Evolutionary conservation across 1,139 yeast genomes (phyloP).

Genomic region (Saccharomyces hybrid): DNA sequence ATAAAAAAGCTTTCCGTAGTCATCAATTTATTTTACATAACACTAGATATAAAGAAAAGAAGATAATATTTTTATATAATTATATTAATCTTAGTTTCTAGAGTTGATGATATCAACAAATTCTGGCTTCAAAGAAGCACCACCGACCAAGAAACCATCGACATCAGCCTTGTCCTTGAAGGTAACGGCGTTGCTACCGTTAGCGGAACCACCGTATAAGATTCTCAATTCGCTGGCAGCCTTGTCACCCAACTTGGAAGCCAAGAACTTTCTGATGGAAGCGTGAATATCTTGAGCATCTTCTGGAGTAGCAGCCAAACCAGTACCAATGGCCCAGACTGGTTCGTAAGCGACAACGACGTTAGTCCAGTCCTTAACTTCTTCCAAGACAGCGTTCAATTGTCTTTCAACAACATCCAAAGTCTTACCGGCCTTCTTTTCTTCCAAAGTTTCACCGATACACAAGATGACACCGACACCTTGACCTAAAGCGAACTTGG

Average conservation of each 20-base stretch:
- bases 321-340: conserved; percentile 99
- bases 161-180: conserved; percentile 91
- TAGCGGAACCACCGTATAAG: conserved; percentile 98
- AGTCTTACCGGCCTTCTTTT: conserved; percentile 84
- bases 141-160: conserved; percentile 99
- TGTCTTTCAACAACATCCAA: conserved; percentile 83
- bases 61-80: background rate
- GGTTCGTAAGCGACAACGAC: conserved; percentile 98
- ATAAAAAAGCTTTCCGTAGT: background rate
- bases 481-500: conserved; percentile 83
- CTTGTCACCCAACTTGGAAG: conserved; percentile 65
- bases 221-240: conserved; percentile 78
- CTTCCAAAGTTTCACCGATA: conserved; percentile 95
- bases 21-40: conserved; percentile 1
- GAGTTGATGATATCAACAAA: conserved; percentile 92
- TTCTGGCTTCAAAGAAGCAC: conserved; percentile 98
- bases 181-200: conserved; percentile 85
- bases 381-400: conserved; percentile 78
- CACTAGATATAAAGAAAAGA: conserved; percentile 4
- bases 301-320: conserved; percentile 96
- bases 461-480: conserved; percentile 89
- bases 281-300: conserved; percentile 96
- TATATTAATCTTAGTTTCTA: conserved; percentile 49
- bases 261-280: conserved; percentile 76
- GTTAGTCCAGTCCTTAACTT: conserved; percentile 84